A percentile compares a stretch with the other conserved stretches of the same genome.
Conservation (phyloP, 441 rosid species). For the Adansonia gregorii region DNA sequence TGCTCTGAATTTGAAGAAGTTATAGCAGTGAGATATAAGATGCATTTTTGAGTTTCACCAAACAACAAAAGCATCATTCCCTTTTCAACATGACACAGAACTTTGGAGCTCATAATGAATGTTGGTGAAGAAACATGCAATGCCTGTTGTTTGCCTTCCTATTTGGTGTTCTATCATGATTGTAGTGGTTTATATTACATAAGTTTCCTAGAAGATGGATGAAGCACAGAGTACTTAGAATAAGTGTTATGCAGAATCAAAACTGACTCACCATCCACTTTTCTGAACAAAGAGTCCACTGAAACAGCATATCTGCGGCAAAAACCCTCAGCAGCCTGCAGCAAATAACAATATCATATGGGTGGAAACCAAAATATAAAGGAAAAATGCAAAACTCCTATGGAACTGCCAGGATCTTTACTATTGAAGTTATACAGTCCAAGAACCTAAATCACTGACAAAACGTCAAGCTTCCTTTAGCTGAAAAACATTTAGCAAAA, state of each 20-base stretch:
- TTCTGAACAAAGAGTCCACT: slow-evolving; percentile 61
- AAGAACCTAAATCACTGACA: slow-evolving; percentile 25
- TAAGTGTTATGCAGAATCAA: neutral
- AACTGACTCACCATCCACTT: slow-evolving; percentile 68
- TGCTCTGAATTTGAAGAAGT: neutral
- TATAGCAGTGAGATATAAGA: neutral
- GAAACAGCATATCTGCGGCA: slow-evolving; percentile 78
- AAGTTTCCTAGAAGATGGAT: neutral
- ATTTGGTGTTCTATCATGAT: neutral
- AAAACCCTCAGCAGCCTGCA: slow-evolving; percentile 95
- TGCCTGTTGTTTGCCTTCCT: neutral
- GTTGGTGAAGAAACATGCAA: neutral
- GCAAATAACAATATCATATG: slow-evolving; percentile 28
- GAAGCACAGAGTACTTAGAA: neutral
- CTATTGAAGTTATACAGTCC: slow-evolving; percentile 20
- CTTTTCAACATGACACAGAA: neutral
- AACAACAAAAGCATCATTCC: neutral
- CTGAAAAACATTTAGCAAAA: slow-evolving; percentile 20
- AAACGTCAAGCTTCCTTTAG: slow-evolving; percentile 24
- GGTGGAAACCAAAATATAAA: neutral
- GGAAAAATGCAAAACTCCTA: neutral
- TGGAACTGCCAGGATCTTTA: neutral
- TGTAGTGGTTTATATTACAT: neutral
- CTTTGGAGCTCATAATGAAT: slow-evolving; percentile 1
- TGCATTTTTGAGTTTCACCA: neutral